Evolutionary conservation across 2,329 filamentous ascomycete genomes (phyloP).

Genomic region (Sporothrix pallida): DNA sequence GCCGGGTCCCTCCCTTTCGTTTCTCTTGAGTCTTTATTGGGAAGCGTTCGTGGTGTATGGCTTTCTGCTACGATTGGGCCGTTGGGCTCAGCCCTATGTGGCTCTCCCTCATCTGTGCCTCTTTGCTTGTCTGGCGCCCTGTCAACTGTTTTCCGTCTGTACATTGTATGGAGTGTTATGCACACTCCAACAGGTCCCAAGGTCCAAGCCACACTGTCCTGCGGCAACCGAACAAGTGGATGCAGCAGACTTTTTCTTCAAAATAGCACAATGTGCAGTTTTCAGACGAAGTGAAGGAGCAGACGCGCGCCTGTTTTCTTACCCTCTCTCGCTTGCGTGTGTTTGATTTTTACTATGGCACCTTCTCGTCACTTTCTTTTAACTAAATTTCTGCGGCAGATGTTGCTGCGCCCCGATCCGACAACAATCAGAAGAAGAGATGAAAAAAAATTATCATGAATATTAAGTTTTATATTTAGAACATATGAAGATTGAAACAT

Average conservation of each 20-base stretch:
- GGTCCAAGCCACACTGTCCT: conserved; percentile 31
- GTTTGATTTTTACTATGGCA: neutral
- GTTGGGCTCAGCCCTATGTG: conserved; percentile 37
- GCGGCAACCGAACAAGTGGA: neutral
- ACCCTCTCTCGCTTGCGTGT: neutral
- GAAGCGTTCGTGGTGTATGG: conserved; percentile 3
- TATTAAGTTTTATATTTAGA: conserved; percentile 27
- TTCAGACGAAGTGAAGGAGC: conserved; percentile 27
- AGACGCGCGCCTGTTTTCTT: conserved; percentile 27
- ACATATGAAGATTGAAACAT: neutral
- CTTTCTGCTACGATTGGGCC: conserved; percentile 8
- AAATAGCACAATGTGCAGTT: neutral
- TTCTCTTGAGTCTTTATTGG: neutral
- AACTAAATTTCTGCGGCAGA: neutral
- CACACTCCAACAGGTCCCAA: neutral
- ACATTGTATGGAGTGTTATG: neutral
- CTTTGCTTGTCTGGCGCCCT: neutral
- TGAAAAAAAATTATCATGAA: conserved; percentile 23
- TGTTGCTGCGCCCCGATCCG: conserved; percentile 33
- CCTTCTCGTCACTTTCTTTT: too few species aligned
- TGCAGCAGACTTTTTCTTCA: neutral
- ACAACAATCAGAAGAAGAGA: conserved; percentile 12
- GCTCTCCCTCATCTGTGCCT: conserved; percentile 13
- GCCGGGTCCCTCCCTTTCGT: neutral
- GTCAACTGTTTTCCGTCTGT: neutral